These are phyloP conservation scores for Fusarium sp. DNA, from an alignment of 2,329 filamentous ascomycete genomes.

Conservation along the genomic window DNA sequence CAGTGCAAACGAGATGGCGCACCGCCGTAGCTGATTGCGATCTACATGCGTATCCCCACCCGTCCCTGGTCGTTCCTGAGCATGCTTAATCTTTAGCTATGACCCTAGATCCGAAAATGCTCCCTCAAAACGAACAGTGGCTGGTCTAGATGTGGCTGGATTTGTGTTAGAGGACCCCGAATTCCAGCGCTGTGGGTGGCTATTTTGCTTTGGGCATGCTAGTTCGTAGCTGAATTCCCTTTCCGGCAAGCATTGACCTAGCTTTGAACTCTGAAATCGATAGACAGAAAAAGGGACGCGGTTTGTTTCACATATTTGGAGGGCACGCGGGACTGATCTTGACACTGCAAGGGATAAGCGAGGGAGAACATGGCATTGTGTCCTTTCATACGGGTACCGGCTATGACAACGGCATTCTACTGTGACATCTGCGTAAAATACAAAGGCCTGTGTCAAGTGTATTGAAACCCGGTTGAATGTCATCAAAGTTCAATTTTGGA, in stretches of 20 bases:
- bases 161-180: not conserved
- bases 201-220: not conserved
- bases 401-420: not conserved
- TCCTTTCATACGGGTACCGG: not conserved
- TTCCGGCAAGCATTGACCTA: not conserved
- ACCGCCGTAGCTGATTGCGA: conserved; percentile 1
- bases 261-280: not conserved
- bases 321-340: not conserved
- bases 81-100: not conserved
- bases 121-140: not conserved
- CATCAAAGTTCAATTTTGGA: not conserved
- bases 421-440: not conserved
- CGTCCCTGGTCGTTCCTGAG: not conserved
- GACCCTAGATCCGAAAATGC: not conserved
- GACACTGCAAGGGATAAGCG: not conserved
- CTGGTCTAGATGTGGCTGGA: conserved; percentile 5
- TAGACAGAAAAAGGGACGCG: not conserved
- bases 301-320: not conserved
- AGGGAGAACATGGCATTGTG: not conserved
- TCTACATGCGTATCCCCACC: not conserved
- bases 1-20: not conserved
- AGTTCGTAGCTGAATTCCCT: not conserved
- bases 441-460: not conserved
- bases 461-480: too few relatives aligned
- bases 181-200: not conserved